These are phyloP conservation scores for Salix brachista DNA, from an alignment of 345 rosid genomes.

Conservation along the genomic window DNA sequence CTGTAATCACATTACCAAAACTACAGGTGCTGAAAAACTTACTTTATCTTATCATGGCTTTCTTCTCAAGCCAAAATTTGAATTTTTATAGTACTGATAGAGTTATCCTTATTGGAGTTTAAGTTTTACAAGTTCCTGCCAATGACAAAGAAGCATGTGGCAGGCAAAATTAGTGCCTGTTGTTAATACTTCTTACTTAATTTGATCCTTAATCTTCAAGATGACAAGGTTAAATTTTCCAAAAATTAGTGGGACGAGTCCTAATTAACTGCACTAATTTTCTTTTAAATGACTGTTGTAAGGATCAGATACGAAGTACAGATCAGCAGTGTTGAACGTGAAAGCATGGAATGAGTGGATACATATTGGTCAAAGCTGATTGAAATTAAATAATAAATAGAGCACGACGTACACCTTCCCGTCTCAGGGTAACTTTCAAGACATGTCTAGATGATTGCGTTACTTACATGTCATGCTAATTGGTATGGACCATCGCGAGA, in stretches of 20 bases:
- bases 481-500: no score
- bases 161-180: neutral
- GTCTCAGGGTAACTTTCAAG: neutral
- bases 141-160: neutral
- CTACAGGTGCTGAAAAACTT: neutral
- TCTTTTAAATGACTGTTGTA: neutral
- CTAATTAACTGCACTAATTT: neutral
- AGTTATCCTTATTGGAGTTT: neutral
- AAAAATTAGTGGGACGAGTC: neutral
- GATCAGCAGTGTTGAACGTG: neutral
- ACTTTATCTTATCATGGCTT: neutral
- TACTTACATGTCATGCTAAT: neutral
- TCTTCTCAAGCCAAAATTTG: slow-evolving; percentile 2
- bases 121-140: neutral
- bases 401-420: neutral
- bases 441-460: neutral
- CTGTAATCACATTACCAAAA: neutral
- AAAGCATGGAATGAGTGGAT: neutral
- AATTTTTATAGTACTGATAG: neutral
- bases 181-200: neutral
- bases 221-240: neutral
- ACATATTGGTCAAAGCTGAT: neutral
- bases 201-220: neutral
- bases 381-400: neutral
- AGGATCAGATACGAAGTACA: neutral